These are phyloP conservation scores for Echinochloa phyllopogon DNA, from an alignment of 176 grass and related monocot species.

Conservation along the genomic window DNA sequence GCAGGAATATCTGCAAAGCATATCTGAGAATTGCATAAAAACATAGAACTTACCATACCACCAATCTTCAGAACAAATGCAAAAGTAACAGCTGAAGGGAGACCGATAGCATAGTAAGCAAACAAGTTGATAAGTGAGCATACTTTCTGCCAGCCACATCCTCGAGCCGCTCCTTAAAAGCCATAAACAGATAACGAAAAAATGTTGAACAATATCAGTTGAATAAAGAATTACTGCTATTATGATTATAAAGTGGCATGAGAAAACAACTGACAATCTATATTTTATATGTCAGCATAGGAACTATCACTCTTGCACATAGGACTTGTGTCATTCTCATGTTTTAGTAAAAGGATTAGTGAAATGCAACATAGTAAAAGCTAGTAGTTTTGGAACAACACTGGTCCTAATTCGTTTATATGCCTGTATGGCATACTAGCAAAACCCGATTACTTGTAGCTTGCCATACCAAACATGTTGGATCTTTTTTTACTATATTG, in stretches of 20 bases:
- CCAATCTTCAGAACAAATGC: constrained; percentile 82
- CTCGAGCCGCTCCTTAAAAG: constrained; percentile 78
- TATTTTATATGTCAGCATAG: neutral
- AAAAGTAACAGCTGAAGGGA: constrained; percentile 75
- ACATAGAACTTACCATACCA: constrained; percentile 56
- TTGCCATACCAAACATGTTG: neutral
- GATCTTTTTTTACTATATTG: neutral
- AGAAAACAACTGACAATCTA: neutral
- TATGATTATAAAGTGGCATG: neutral
- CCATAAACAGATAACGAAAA: constrained; percentile 13
- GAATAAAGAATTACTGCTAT: neutral
- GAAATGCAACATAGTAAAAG: constrained; percentile 1
- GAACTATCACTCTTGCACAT: neutral
- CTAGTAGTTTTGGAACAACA: neutral
- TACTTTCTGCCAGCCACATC: constrained; percentile 85
- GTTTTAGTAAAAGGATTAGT: neutral
- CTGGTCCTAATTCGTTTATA: neutral
- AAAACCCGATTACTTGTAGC: neutral
- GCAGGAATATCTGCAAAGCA: neutral
- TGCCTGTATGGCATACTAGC: neutral
- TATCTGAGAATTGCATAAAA: constrained; percentile 27
- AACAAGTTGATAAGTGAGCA: constrained; percentile 86
- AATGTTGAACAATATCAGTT: neutral
- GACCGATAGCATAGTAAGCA: constrained; percentile 80
- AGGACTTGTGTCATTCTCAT: neutral